Conservation (phyloP, 371 early-diverging fungal genomes). For the Actinomortierella ambigua region DNA sequence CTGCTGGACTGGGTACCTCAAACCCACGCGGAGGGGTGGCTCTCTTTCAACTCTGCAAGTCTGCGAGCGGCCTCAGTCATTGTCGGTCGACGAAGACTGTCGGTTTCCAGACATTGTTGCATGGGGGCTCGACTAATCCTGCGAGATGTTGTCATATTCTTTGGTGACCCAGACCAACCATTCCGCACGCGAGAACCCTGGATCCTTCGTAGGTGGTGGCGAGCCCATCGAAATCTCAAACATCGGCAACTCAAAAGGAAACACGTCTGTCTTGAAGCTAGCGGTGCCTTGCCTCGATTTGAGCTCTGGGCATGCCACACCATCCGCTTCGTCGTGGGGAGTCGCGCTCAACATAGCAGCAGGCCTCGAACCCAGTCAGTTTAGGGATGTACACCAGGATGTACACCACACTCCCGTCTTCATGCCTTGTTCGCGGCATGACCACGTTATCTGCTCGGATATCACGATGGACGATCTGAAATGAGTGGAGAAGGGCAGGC, state of each 20-base stretch:
- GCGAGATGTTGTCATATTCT: too few species aligned
- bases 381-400: conserved; percentile 15
- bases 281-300: conserved; percentile 6
- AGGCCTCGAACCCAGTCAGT: conserved; percentile 22
- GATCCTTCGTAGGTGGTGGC: too few species aligned
- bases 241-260: conserved; percentile 17
- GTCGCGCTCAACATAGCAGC: conserved; percentile 2
- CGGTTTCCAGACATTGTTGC: too few species aligned
- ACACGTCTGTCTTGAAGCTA: conserved; percentile 12
- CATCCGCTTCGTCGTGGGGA: too few species aligned
- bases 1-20: too few species aligned
- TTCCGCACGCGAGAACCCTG: too few species aligned
- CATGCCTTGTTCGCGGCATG: not conserved
- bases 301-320: conserved; percentile 20
- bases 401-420: not conserved
- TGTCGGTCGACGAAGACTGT: too few species aligned
- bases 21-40: too few species aligned
- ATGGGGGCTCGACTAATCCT: too few species aligned
- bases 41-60: too few species aligned
- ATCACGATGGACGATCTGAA: conserved; percentile 11
- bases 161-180: too few species aligned
- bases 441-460: conserved; percentile 21
- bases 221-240: conserved; percentile 22
- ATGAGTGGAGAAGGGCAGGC: conserved; percentile 7
- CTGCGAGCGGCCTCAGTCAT: too few species aligned